Percentiles rank a stretch among this genome's conserved stretches.
Conservation (phyloP, 2,329 filamentous ascomycete genomes). For the Fusarium sp. region DNA sequence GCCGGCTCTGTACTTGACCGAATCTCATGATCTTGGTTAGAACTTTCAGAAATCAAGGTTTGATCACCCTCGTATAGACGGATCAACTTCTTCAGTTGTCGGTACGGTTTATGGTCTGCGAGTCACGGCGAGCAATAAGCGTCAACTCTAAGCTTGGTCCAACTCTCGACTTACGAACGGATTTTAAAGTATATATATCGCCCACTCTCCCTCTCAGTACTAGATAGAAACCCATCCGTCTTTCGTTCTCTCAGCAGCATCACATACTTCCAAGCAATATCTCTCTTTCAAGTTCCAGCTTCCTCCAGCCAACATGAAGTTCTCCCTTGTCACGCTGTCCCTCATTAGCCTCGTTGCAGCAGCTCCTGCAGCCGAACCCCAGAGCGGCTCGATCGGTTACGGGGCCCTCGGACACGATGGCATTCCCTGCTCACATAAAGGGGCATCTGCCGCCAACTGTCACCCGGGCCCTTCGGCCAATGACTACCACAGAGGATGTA, state of each 20-base stretch:
- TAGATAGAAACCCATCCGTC: background rate
- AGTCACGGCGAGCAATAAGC: too few relatives aligned
- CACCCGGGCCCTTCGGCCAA: background rate
- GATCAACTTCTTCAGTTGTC: background rate
- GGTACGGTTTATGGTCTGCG: too few relatives aligned
- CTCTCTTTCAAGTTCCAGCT: too few relatives aligned
- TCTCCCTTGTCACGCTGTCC: background rate
- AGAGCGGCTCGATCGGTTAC: background rate
- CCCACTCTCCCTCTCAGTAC: too few relatives aligned
- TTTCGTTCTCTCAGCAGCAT: background rate
- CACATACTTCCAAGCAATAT: accelerated
- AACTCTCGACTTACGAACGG: too few relatives aligned
- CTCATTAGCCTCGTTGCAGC: background rate
- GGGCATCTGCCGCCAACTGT: background rate
- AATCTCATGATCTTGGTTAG: background rate
- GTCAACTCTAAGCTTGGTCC: too few relatives aligned
- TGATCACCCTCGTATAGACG: background rate
- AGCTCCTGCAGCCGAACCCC: background rate
- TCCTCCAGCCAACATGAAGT: background rate
- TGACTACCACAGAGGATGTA: background rate
- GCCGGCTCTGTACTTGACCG: too few relatives aligned
- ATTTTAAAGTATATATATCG: background rate
- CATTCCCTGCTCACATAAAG: background rate
- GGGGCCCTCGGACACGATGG: accelerated
- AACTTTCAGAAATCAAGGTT: background rate